These are phyloP conservation scores for Lactifluus volemus DNA, from an alignment of 768 basidiomycete species.

Conservation along the genomic window DNA sequence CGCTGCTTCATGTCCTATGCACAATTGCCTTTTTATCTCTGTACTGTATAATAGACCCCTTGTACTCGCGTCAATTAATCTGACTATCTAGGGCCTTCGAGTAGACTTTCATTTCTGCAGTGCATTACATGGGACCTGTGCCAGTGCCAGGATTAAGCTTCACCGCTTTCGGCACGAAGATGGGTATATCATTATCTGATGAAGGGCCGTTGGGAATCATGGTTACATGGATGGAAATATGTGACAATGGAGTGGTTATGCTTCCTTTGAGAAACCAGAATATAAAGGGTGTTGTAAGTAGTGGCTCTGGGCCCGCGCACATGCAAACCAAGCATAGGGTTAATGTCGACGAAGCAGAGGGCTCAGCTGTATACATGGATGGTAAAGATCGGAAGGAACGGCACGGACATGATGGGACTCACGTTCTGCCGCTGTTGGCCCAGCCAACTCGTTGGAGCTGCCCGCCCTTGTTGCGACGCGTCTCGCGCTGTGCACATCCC, in stretches of 20 bases:
- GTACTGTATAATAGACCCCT: neutral
- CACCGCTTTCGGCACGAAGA: neutral
- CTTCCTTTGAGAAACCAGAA: neutral
- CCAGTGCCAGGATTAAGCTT: neutral
- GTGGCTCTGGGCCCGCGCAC: neutral
- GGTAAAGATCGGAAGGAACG: neutral
- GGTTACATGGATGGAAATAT: neutral
- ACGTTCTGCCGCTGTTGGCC: conserved; percentile 21
- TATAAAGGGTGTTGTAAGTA: neutral
- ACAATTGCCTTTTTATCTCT: neutral
- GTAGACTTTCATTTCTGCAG: neutral
- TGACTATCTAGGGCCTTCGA: neutral
- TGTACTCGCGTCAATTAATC: neutral
- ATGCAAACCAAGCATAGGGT: neutral
- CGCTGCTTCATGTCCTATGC: conserved; percentile 1
- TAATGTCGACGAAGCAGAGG: conserved; percentile 13
- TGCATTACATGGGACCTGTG: no score
- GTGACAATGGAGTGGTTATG: neutral
- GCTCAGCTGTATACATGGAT: conserved; percentile 2
- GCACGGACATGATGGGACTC: neutral
- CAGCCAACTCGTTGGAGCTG: conserved; percentile 15
- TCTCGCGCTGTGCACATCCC: conserved; percentile 17
- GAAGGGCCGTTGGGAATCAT: neutral
- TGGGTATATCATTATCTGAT: neutral
- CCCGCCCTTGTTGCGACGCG: conserved; percentile 7